Evolutionary conservation across 2,329 filamentous ascomycete genomes (phyloP), one percentile per base, ranked within the genome.

Genomic region (Aspergillus vadensis): DNA sequence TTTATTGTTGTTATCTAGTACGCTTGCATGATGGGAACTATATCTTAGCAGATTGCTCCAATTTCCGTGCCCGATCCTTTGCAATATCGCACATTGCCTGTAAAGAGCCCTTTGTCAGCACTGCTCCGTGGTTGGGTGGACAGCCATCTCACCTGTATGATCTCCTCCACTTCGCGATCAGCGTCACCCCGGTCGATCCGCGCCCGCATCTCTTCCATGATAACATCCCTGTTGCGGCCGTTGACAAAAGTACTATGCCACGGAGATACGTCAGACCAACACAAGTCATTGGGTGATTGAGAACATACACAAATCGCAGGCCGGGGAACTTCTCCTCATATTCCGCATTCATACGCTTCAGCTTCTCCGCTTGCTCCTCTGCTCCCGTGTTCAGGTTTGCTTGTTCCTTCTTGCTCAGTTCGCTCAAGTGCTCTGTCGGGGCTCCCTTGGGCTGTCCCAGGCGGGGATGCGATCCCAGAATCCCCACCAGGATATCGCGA

Each of bases 71-170:
- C 52, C 93, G 85, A 70, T 97, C 91, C 55, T 86, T 85, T 30
- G 93, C 93, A 71, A 97, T 97, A 69, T 92, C 90, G 71, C 91
- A 92, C 91, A 97, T 97, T 43, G 93, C 92, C 89, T 92, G 12
- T 15, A 14, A 14, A n/a, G 23, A 49, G 30, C 50, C 15, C 47
- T 43, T 43, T 47, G 49, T 63, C 59, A 60, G 47, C 27, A 27
- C 58, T 39, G 2, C 1, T 49, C 19, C n/a, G 41, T 64, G 36
- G 14, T 25, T 7, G 5, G 49, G 43, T 7, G 53, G 14, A 19
- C 5, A 27, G 32, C 60, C 44, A 14, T 17, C 83, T 65, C 77
- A 92, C 91, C 82, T 89, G 83, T 53, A 97, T 88, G 5, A 86
- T 91, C 67, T 90, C 90, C 58, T 80, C 74, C 63, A 92, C 85